Base-by-base conservation (phyloP, 257 asterid genomes). In the Solanum rostratum region DNA sequence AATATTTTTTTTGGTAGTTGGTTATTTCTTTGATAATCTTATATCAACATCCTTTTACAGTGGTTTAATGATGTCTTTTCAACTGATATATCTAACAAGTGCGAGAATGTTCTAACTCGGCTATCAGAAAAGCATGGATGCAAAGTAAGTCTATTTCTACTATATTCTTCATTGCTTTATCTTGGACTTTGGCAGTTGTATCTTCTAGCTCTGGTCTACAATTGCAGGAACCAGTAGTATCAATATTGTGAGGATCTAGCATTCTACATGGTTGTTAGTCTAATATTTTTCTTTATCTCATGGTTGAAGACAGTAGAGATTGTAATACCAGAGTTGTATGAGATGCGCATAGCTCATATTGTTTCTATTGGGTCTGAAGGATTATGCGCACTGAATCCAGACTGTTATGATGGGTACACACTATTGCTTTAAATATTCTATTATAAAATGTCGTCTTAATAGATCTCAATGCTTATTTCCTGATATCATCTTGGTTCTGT, bases 11-110 rank as follows among this genome's bases (percentile, higher is more conserved):
- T 33, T 33, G 3, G 39, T 33, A 33, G 3, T 33, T 33, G 6
- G 6, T 33, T 33, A 33, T 33, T 33, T 33, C 39, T 33, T 33
- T 33, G 39, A 33, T 3, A 33, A 33, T 33, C 39, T 33, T 5
- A 33, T 33, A 33, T 33, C 37, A 33, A 33, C 39, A 33, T 33
- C 45, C 45, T 76, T 24, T 10, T 49, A 11, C 86, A 89, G 91
- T 91, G 99, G 99, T 97, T 97, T 88, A 91, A 92, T 89, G 98
- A 97, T 85, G 98, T 95, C 68, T 94, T 94, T 91, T 93, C 98
- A 53, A 86, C 93, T 85, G 98, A 95, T 8, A 93, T 95, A 86
- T 92, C 99, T 80, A 84, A 66, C 20, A 97, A 93, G 91, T 97
- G 98, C 81, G 97, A 93, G 86, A 95, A 94, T 85, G 88, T 90